phyloP scores from a whole-genome alignment of 495 filamentous ascomycete species.

The Letharia columbiana region DNA sequence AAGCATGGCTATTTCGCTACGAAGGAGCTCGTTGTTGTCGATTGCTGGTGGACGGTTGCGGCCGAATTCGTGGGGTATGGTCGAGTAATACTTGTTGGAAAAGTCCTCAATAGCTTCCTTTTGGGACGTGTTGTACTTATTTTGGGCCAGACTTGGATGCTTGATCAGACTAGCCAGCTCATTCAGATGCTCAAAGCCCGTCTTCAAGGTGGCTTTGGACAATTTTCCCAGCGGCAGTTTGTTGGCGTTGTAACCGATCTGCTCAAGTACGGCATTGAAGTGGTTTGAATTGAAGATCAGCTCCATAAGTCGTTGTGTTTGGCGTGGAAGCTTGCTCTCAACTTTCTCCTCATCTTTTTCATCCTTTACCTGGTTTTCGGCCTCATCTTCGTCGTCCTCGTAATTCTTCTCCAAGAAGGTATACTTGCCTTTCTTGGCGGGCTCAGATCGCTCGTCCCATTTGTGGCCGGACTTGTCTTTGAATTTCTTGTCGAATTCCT shows the following conservation, averaged over 20 bases:
- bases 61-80: conserved; percentile 77
- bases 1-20: conserved; percentile 66
- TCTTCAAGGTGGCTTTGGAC: conserved; percentile 61
- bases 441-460: conserved; percentile 53
- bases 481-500: conserved; percentile 63
- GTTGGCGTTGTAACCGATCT: conserved; percentile 64
- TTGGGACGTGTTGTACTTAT: conserved; percentile 37
- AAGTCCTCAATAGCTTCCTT: conserved; percentile 46
- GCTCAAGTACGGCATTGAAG: conserved; percentile 54
- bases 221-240: conserved; percentile 81
- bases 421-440: conserved; percentile 55
- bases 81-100: conserved; percentile 68
- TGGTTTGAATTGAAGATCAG: conserved; percentile 75
- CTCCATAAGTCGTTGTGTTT: conserved; percentile 58
- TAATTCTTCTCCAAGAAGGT: conserved; percentile 67
- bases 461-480: conserved; percentile 62
- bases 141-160: conserved; percentile 37
- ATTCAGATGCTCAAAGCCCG: conserved; percentile 65
- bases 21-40: conserved; percentile 42
- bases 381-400: conserved; percentile 52
- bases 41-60: conserved; percentile 63
- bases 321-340: conserved; percentile 45
- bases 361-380: conserved; percentile 11
- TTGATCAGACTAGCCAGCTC: conserved; percentile 58
- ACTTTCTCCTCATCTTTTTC: conserved; percentile 16